These are phyloP conservation scores for Glarea lozoyensis DNA, from an alignment of 495 filamentous ascomycete species.

Conservation along the genomic window DNA sequence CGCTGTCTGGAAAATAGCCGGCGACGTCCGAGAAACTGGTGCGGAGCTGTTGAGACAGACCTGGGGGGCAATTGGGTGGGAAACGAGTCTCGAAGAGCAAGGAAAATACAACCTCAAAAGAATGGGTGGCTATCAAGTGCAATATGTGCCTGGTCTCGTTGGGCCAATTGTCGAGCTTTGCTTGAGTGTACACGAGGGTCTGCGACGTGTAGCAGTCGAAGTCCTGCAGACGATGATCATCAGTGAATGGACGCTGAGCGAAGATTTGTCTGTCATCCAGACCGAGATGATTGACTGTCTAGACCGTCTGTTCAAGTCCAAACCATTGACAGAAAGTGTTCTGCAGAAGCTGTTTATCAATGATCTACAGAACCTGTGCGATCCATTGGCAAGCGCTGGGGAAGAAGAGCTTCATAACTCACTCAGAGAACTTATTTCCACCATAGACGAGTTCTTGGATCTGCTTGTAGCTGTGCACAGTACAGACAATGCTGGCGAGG, in stretches of 20 bases:
- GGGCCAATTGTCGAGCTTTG: conserved; percentile 89
- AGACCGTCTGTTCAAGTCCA: conserved; percentile 83
- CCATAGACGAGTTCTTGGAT: conserved; percentile 83
- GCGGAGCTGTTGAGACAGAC: conserved; percentile 73
- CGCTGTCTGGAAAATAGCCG: conserved; percentile 97
- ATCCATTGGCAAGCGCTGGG: conserved; percentile 51
- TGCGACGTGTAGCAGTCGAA: conserved; percentile 83
- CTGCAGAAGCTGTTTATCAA: conserved; percentile 86
- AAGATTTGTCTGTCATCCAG: conserved; percentile 86
- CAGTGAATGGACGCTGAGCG: conserved; percentile 94
- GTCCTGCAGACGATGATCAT: conserved; percentile 96
- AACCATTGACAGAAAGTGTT: conserved; percentile 78
- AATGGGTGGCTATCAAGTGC: conserved; percentile 95
- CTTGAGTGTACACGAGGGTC: conserved; percentile 86
- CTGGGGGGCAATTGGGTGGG: conserved; percentile 98
- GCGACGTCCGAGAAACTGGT: conserved; percentile 88
- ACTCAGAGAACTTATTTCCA: conserved; percentile 67
- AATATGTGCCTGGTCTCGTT: conserved; percentile 90
- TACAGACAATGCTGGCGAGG: conserved; percentile 64
- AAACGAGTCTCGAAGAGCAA: conserved; percentile 68
- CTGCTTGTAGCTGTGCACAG: conserved; percentile 89
- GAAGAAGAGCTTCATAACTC: conserved; percentile 71
- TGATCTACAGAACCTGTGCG: conserved; percentile 77
- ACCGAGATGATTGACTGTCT: conserved; percentile 95
- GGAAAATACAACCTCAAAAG: conserved; percentile 67